A percentile compares a stretch with the other conserved stretches of the same genome.
phyloP scores from a whole-genome alignment of 768 basidiomycete genomes.

The Russula vinacea region DNA sequence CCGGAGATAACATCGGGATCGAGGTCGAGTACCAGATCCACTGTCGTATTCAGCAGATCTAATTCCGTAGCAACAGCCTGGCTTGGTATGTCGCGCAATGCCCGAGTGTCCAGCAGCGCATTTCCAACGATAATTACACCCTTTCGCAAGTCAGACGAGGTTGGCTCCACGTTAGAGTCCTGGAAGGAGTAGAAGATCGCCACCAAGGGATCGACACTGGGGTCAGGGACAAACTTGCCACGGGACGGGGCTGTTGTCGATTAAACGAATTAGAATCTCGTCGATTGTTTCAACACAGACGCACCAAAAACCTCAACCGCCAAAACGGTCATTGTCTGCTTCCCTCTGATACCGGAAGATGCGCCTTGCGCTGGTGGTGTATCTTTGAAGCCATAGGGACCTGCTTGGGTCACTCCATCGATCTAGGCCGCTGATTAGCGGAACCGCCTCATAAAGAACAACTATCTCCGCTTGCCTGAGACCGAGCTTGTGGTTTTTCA shows the following conservation, averaged over 20 bases:
- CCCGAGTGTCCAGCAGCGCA: constrained; percentile 39
- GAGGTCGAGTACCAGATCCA: constrained; percentile 69
- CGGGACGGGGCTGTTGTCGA: constrained; percentile 44
- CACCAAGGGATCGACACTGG: constrained; percentile 59
- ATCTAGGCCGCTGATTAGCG: constrained; percentile 43
- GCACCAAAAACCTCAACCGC: constrained; percentile 84
- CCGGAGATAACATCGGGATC: constrained; percentile 92
- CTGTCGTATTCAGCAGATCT: constrained; percentile 71
- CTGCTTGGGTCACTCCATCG: constrained; percentile 71
- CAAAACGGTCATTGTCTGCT: constrained; percentile 72
- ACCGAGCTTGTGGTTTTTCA: constrained; percentile 37
- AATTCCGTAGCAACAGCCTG: constrained; percentile 66
- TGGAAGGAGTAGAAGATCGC: constrained; percentile 77
- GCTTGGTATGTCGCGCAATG: constrained; percentile 46
- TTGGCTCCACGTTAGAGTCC: constrained; percentile 39
- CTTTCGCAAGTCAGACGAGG: constrained; percentile 37
- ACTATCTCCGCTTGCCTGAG: constrained; percentile 47
- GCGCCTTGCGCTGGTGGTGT: constrained; percentile 44
- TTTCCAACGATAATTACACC: constrained; percentile 57
- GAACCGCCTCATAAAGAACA: not conserved
- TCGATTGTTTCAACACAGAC: not conserved
- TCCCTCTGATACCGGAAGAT: constrained; percentile 47
- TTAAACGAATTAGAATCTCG: not conserved
- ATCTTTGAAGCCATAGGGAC: constrained; percentile 63
- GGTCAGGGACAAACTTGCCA: constrained; percentile 58